Base-by-base conservation (phyloP, 306 rosid genomes). In the Corylus avellana region DNA sequence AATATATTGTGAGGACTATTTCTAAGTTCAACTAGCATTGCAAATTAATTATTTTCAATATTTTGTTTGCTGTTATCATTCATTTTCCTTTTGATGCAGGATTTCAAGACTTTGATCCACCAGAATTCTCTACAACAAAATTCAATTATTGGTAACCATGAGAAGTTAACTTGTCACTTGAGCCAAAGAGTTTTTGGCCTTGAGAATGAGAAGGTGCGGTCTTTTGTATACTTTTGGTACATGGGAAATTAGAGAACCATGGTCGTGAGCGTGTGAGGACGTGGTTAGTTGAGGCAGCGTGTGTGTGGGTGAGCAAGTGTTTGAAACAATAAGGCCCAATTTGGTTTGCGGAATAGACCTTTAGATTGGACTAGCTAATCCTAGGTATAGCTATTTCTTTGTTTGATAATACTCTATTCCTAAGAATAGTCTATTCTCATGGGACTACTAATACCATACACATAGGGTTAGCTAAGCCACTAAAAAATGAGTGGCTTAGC, bases 121-220 rank as follows among this genome's bases (percentile, higher is more conserved):
- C 84, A 87, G 47, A 78, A 79, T 74, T 80, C 82, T 64, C 85
- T 67, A 51, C 86, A 85, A 77, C 88, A 88, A 70, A 87, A 83
- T 46, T 62, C 77, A 73, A 77, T 89, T 71, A 77, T 82, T 42
- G 79, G 83, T 64, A 74, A 85, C 75, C 73, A 86, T 63, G 85
- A 87, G 79, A 90, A 87, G 81, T 79, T 92, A 77, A 83, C 67
- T 83, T 82, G 87, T 74, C 84, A 82, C 88, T 66, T 88, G 83
- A 84, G 77, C 77, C 79, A 89, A 76, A 89, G 87, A 84, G 85
- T 88, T 75, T 81, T 85, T 13, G 85, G 81, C 77, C 90, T 92
- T 80, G 90, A 90, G 85, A 88, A 76, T 79, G 92, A 92, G 82
- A 94, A 94, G 92, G 97, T 94, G 75, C 32, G 80, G 42, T 51